These are phyloP conservation scores for Coemansia sp. DNA, from an alignment of 192 early-diverging fungal species.

Conservation along the genomic window DNA sequence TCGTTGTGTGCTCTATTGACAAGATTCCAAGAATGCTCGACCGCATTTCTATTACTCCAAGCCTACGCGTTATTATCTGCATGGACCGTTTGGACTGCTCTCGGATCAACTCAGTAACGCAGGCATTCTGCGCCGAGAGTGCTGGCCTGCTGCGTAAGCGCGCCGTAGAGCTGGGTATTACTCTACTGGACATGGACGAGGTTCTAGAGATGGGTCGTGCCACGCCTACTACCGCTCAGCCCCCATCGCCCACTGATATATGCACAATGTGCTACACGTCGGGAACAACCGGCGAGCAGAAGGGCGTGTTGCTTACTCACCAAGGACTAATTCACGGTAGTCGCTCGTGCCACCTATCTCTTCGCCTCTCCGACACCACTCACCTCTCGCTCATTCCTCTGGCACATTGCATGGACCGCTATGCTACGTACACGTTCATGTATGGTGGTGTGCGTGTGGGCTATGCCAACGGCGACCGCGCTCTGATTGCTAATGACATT, in stretches of 20 bases:
- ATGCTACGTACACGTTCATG: conserved; percentile 54
- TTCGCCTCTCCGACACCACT: neutral
- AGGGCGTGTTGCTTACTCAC: conserved; percentile 71
- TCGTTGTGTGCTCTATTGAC: conserved; percentile 69
- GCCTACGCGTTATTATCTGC: conserved; percentile 70
- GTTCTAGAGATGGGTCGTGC: conserved; percentile 63
- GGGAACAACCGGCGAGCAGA: conserved; percentile 72
- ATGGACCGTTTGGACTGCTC: conserved; percentile 70
- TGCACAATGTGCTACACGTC: conserved; percentile 72
- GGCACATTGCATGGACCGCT: conserved; percentile 80
- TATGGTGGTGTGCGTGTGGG: conserved; percentile 66
- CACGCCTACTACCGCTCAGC: conserved; percentile 48
- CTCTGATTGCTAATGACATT: conserved; percentile 75
- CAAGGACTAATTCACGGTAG: conserved; percentile 26
- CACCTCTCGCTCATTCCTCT: conserved; percentile 70
- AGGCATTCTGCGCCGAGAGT: conserved; percentile 17
- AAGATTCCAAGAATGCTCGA: conserved; percentile 66
- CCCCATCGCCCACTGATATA: conserved; percentile 64
- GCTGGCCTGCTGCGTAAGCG: conserved; percentile 54
- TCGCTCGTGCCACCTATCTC: neutral
- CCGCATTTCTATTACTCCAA: conserved; percentile 59
- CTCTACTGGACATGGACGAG: conserved; percentile 57
- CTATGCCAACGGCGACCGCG: conserved; percentile 72
- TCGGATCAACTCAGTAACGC: conserved; percentile 6
- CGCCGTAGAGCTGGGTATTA: conserved; percentile 64